Percentiles rank a stretch among this genome's conserved stretches.
phyloP scores from a whole-genome alignment of 2,329 filamentous ascomycete species.

The Orbilia blumenaviensis region DNA sequence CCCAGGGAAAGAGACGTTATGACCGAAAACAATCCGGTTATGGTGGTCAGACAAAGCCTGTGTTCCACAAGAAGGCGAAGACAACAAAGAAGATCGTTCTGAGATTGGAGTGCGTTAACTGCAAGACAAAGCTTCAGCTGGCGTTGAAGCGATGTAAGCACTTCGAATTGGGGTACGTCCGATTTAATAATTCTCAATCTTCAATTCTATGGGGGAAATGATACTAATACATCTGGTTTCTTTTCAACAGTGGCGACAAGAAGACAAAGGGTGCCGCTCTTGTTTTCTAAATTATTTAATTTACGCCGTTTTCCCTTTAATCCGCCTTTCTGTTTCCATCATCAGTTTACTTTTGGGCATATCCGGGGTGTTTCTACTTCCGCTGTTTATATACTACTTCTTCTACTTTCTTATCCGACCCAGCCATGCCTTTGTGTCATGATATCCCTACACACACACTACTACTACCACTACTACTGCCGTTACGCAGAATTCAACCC shows the following conservation, averaged over 20 bases:
- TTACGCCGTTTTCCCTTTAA: conserved; percentile 38
- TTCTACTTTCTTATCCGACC: conserved; percentile 33
- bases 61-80: conserved; percentile 99
- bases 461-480: background rate
- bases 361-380: conserved; percentile 53
- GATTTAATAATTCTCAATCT: background rate
- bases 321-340: conserved; percentile 21
- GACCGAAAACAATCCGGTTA: conserved; percentile 99
- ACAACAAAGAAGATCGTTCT: conserved; percentile 99
- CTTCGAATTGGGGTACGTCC: conserved; percentile 97
- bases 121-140: conserved; percentile 96
- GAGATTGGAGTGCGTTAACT: conserved; percentile 94
- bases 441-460: conserved; percentile 40
- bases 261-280: conserved; percentile 99
- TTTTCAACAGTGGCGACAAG: conserved; percentile 95
- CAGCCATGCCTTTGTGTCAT: conserved; percentile 45
- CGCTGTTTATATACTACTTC: conserved; percentile 54
- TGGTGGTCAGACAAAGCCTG: conserved; percentile 99
- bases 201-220: background rate
- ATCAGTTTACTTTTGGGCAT: conserved; percentile 46
- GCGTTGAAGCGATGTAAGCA: conserved; percentile 99
- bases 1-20: conserved; percentile 99
- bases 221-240: conserved; percentile 55
- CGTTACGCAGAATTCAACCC: conserved; percentile 1
- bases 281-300: conserved; percentile 86